phyloP scores from a whole-genome alignment of 1,284 basidiomycete species.

The Cutaneotrichosporon dermatis region DNA sequence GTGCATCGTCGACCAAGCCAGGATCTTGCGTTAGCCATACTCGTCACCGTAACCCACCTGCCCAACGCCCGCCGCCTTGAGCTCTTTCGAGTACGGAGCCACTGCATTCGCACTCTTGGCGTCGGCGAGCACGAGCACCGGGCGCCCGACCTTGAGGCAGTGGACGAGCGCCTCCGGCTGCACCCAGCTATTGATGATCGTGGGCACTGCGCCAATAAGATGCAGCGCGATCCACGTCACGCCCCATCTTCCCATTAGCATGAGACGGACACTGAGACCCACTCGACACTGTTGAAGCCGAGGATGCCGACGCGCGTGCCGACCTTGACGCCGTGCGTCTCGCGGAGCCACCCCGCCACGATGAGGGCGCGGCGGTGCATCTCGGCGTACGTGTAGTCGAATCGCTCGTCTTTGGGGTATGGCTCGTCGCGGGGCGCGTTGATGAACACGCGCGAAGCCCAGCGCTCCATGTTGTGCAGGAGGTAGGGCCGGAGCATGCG shows the following conservation, averaged over 20 bases:
- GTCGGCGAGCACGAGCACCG: constrained; percentile 31
- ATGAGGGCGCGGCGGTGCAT: constrained; percentile 21
- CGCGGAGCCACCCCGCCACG: constrained; percentile 36
- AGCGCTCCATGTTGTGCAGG: constrained; percentile 20
- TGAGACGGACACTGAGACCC: too few relatives aligned
- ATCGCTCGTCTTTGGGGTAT: constrained; percentile 2
- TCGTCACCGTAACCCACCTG: background rate
- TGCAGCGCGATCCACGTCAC: constrained; percentile 30
- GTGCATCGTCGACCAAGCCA: background rate
- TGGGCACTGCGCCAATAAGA: constrained; percentile 34
- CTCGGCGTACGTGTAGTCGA: constrained; percentile 28
- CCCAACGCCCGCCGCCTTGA: background rate
- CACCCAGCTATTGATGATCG: constrained; percentile 26
- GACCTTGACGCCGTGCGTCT: constrained; percentile 23
- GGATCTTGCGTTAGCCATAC: background rate
- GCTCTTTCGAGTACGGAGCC: constrained; percentile 3
- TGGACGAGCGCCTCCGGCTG: constrained; percentile 21
- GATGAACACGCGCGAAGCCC: constrained; percentile 30
- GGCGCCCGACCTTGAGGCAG: constrained; percentile 26
- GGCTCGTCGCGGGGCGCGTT: constrained; percentile 23
- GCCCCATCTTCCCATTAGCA: too few relatives aligned
- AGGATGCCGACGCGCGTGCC: constrained; percentile 36
- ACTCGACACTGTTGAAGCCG: constrained; percentile 29
- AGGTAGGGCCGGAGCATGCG: constrained; percentile 35
- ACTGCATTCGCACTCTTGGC: constrained; percentile 25